phyloP scores from a whole-genome alignment of 805 yeast genomes.

The Ogataea ganodermae region DNA sequence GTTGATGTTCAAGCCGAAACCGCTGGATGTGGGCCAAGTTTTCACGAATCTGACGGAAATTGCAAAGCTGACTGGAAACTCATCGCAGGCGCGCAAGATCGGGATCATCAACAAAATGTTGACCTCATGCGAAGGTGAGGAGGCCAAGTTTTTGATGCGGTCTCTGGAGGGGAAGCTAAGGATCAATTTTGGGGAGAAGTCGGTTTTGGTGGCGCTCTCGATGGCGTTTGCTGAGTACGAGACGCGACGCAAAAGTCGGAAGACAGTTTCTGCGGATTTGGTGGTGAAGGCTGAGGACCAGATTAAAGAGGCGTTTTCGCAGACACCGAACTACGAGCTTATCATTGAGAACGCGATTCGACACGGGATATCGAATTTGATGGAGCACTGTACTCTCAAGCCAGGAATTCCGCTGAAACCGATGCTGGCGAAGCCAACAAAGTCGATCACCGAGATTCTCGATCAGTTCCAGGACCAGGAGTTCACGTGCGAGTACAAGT shows the following conservation, averaged over 20 bases:
- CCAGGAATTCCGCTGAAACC: constrained; percentile 97
- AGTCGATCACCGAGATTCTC: constrained; percentile 86
- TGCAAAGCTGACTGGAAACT: constrained; percentile 75
- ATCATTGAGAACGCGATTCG: constrained; percentile 66
- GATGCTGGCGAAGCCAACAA: constrained; percentile 97
- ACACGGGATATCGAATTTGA: constrained; percentile 66
- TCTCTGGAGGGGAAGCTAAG: constrained; percentile 91
- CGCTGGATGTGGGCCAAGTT: constrained; percentile 71
- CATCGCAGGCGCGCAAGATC: constrained; percentile 78
- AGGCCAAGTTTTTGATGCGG: constrained; percentile 88
- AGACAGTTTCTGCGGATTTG: constrained; percentile 40
- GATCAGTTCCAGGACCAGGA: constrained; percentile 83
- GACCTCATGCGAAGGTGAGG: constrained; percentile 81
- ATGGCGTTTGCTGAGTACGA: constrained; percentile 78
- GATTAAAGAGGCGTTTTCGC: constrained; percentile 84
- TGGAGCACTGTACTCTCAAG: constrained; percentile 68
- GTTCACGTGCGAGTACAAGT: constrained; percentile 95
- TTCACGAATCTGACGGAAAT: constrained; percentile 74
- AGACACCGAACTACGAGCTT: constrained; percentile 85
- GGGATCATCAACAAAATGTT: constrained; percentile 79
- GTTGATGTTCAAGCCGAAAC: constrained; percentile 89
- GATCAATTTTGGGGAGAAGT: constrained; percentile 92
- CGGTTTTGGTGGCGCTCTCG: constrained; percentile 80
- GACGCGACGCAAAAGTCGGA: constrained; percentile 32
- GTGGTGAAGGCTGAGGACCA: constrained; percentile 71